Evolutionary conservation across 2,329 filamentous ascomycete species (phyloP), one percentile per base, ranked within the genome.

Genomic region (Penicillium olsonii): DNA sequence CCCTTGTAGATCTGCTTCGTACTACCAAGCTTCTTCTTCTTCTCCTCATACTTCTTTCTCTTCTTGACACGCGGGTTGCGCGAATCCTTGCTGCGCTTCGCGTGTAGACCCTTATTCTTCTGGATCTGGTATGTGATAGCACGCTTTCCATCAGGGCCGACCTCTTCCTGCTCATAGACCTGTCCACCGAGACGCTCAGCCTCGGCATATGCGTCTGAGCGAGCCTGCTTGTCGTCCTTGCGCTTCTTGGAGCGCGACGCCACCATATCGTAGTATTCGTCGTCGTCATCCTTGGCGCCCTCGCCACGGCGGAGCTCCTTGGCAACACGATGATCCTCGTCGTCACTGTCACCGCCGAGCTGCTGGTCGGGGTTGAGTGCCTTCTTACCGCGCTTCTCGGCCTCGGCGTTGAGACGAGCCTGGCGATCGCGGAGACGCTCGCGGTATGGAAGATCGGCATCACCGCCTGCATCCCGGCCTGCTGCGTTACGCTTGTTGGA

Each of bases 21-120:
- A 68, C 87, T 92, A 64, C 84, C 84, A 67, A 97, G 75, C 81
- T 97, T 96, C 88, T 96, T 97, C 83, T 92, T 88, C 82, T 95
- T 96, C 72, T 91, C 87, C 68, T 95, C 91, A 71, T 84, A 99
- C 84, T 90, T 91, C 84, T 90, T 90, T 74, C 90, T 85, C 87
- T 96, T 97, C 87, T 97, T 99, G 58, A 97, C 92, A 70, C 94
- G 81, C 29, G 94, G 92, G 75, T 99, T 99, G 56, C 92, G 81
- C 50, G 91, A 87, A 62, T 95, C 92, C 84, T 99, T 97, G 81
- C 88, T 95, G 56, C 92, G 81, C 72, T 88, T 87, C 39, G 92
- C 90, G 51, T 90, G 86, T 55, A 99, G 76, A 26, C 94, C 94
- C 81, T 96, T 96, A 75, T 99, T 99, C 84, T 97, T 96, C 76